phyloP scores from a whole-genome alignment of 306 rosid genomes.

The Crataegus laevigata region DNA sequence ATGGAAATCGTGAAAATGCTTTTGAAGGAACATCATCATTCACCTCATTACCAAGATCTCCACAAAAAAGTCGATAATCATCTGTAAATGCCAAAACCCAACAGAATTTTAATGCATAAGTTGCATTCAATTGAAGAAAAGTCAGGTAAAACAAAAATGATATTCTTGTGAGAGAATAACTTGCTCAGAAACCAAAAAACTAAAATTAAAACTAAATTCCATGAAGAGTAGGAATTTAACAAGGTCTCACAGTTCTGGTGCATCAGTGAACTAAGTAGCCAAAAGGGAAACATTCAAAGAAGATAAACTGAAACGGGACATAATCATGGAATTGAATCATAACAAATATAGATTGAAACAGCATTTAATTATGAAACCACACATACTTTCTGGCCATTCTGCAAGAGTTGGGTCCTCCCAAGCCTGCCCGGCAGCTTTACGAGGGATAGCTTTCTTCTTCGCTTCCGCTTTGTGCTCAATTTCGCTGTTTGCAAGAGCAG shows the following conservation, averaged over 20 bases:
- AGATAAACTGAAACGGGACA: background rate
- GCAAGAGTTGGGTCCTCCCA: constrained; percentile 97
- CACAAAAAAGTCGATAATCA: constrained; percentile 87
- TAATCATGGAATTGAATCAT: background rate
- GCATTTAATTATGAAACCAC: background rate
- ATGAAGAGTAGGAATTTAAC: background rate
- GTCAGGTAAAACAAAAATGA: background rate
- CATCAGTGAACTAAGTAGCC: background rate
- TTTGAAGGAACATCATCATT: constrained; percentile 93
- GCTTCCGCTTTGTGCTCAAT: constrained; percentile 75
- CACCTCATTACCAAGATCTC: constrained; percentile 98
- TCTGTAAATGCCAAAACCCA: constrained; percentile 37
- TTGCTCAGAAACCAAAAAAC: background rate
- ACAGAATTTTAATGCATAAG: background rate
- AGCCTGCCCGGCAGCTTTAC: constrained; percentile 87
- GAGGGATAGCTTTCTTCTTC: constrained; percentile 88
- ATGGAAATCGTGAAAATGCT: constrained; percentile 87
- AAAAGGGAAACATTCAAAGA: background rate
- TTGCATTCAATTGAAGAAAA: background rate
- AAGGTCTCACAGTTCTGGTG: background rate
- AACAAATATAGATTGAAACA: background rate
- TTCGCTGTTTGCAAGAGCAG: constrained; percentile 87
- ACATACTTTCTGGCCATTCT: constrained; percentile 92
- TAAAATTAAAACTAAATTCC: background rate
- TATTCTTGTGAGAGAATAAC: background rate